Percentiles rank a stretch among this genome's conserved stretches.
Conservation (phyloP, 73 alveolate genomes). For the Paramecium sexaurelia region DNA sequence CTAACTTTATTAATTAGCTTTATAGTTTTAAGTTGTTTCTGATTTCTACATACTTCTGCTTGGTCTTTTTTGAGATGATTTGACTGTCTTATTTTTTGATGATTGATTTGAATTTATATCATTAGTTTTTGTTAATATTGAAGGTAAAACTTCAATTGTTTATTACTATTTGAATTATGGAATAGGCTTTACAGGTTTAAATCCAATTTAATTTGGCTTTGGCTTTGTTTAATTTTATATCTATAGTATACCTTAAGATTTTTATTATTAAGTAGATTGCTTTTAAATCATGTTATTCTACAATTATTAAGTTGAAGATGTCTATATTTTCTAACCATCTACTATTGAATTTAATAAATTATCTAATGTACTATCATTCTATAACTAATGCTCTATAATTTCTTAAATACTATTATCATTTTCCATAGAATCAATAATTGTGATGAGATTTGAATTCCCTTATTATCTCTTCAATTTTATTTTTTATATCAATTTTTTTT, state of each 20-base stretch:
- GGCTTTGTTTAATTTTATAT: neutral
- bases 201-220: neutral
- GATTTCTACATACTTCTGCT: neutral
- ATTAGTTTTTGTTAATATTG: neutral
- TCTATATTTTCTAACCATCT: neutral
- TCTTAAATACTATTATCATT: neutral
- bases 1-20: neutral
- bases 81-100: neutral
- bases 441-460: neutral
- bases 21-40: constrained; percentile 7
- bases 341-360: neutral
- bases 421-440: neutral
- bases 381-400: neutral
- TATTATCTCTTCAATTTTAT: neutral
- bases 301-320: neutral
- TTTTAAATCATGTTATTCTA: neutral
- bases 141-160: neutral
- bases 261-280: neutral
- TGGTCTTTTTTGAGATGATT: neutral
- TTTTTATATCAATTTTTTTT: neutral
- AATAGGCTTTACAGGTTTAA: neutral
- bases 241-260: neutral
- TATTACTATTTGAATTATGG: neutral
- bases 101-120: neutral
- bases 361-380: neutral